Evolutionary conservation across 345 rosid species (phyloP).

Genomic region (Arabis alpina): DNA sequence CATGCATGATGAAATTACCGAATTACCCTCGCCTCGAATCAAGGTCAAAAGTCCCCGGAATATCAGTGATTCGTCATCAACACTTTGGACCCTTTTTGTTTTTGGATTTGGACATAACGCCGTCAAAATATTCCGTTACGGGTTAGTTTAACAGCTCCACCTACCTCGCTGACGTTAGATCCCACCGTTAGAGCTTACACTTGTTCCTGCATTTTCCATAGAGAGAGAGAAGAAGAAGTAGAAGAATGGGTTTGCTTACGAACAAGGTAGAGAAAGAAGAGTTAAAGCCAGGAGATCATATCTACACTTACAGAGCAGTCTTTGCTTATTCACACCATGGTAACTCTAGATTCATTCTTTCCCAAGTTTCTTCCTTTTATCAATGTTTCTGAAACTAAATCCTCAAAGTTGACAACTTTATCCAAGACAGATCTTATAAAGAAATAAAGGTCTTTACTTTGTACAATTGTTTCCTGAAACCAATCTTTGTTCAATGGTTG

Average conservation of each 20-base stretch:
- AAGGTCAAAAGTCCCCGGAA: constrained; percentile 26
- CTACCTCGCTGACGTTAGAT: constrained; percentile 33
- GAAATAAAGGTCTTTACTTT: constrained; percentile 6
- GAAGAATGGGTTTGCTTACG: constrained; percentile 81
- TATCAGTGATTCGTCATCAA: constrained; percentile 21
- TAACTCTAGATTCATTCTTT: constrained; percentile 34
- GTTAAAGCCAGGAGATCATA: constrained; percentile 87
- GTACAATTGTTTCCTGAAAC: background rate
- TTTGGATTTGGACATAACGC: constrained; percentile 31
- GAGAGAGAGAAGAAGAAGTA: constrained; percentile 20
- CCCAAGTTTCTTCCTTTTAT: too few relatives aligned
- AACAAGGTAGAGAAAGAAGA: constrained; percentile 77
- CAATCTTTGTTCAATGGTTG: constrained; percentile 9
- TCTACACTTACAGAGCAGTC: constrained; percentile 95
- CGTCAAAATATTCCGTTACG: constrained; percentile 38
- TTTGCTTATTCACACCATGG: constrained; percentile 98
- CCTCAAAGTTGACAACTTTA: constrained; percentile 30
- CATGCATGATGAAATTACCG: background rate
- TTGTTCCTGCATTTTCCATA: constrained; percentile 34
- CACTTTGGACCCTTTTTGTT: too few relatives aligned
- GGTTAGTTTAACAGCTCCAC: constrained; percentile 38
- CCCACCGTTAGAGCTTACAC: constrained; percentile 36
- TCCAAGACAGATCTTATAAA: constrained; percentile 26
- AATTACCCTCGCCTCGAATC: constrained; percentile 27
- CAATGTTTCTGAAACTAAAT: too few relatives aligned